Evolutionary conservation across 176 grass and related monocot species (phyloP).

Genomic region (Saccharum spontaneum): DNA sequence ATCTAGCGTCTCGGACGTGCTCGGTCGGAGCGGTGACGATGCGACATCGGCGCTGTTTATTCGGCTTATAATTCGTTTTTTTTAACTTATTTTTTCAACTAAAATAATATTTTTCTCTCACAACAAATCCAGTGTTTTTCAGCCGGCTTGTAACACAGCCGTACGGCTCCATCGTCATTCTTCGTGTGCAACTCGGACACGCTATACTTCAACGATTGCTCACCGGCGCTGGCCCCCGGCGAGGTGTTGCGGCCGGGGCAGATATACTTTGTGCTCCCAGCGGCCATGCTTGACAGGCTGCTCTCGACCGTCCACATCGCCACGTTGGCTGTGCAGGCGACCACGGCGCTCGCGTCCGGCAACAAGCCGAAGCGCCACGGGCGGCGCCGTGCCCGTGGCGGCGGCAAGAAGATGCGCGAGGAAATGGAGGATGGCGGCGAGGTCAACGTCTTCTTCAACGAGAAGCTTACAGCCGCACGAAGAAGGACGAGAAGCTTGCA

Average conservation of each 20-base stretch:
- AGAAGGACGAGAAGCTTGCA: too few species aligned
- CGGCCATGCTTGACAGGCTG: constrained; percentile 11
- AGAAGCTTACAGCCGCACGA: not conserved
- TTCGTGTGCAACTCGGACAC: constrained; percentile 46
- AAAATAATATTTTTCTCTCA: too few species aligned
- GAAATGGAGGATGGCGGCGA: not conserved
- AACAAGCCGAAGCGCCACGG: not conserved
- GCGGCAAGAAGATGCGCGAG: not conserved
- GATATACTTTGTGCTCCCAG: constrained; percentile 62
- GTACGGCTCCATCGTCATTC: too few species aligned
- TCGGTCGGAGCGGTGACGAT: not conserved
- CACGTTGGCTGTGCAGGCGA: constrained; percentile 44
- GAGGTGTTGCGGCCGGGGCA: constrained; percentile 30
- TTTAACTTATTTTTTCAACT: too few species aligned
- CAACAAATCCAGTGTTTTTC: too few species aligned
- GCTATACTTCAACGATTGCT: constrained; percentile 38
- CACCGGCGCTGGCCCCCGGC: not conserved
- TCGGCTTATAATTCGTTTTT: too few species aligned
- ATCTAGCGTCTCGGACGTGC: not conserved
- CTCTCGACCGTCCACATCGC: constrained; percentile 42
- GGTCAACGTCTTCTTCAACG: not conserved
- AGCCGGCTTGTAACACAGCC: too few species aligned
- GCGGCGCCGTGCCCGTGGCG: not conserved
- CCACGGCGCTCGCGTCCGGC: constrained; percentile 25
- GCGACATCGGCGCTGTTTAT: too few species aligned